Evolutionary conservation across 805 yeast species (phyloP), one percentile per base, ranked within the genome.

Genomic region (Candida dajiaensis): DNA sequence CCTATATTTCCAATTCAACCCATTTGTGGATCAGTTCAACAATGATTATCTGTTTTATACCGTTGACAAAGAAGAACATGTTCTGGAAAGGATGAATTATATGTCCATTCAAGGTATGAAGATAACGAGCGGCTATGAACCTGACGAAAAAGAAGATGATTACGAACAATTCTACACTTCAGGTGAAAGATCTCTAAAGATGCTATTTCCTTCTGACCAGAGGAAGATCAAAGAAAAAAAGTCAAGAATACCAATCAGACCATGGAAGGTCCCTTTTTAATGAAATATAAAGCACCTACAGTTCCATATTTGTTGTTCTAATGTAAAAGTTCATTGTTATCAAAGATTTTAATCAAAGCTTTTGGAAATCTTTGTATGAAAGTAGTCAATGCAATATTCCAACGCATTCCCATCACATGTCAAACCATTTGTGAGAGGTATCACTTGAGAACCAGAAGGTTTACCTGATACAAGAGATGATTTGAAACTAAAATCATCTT

Each of bases 1-100:
- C 6, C 67, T 59, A 39, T 74, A 71, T 54, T 62, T 76, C 3
- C 42, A 44, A 12, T 33, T 44, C 18, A 29, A 22, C 4, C 25
- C 31, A 16, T 21, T 38, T 12, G 11, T 18, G 6, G 33, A 38
- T 8, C 39, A 41, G n/a, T 19, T n/a, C 4, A 26, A 20, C 11
- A 43, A 37, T 21, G 35, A 28, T 12, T 45, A 36, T 20, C 7
- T 16, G 4, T 37, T 37, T 21, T 41, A 36, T 18, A 19, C 37
- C 3, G 9, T 20, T n/a, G 43, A 28, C 13, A 12, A 4, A 9
- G 28, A 41, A n/a, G 38, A 31, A 18, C 26, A 44, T 12, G 4
- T 10, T 4, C 15, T 33, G 13, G 42, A 44, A 25, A 25, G 22
- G 11, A 10, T 33, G 11, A 31, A 33, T n/a, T 33, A 40, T 44